phyloP scores from a whole-genome alignment of 768 basidiomycete genomes.

The Suillus lakei region DNA sequence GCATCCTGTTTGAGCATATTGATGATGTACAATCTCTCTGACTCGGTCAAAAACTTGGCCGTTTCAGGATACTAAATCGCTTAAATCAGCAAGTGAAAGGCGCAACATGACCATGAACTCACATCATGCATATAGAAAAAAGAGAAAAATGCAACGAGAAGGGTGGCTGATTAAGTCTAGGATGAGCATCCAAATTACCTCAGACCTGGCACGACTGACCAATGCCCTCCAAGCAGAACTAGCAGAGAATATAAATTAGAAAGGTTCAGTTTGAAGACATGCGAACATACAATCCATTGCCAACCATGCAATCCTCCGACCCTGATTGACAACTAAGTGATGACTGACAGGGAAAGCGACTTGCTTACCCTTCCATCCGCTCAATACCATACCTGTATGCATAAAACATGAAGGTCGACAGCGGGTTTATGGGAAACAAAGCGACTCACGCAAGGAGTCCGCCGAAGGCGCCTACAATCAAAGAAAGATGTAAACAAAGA shows the following conservation, averaged over 20 bases:
- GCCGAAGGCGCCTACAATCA: conserved; percentile 45
- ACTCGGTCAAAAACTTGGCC: conserved; percentile 54
- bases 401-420: background rate
- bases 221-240: conserved; percentile 39
- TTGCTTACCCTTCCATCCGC: conserved; percentile 38
- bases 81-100: background rate
- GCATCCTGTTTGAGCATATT: conserved; percentile 49
- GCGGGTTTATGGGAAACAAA: background rate
- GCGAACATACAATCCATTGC: conserved; percentile 41
- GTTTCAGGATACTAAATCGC: conserved; percentile 56
- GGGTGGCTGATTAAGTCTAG: conserved; percentile 23
- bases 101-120: conserved; percentile 14
- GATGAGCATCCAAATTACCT: background rate
- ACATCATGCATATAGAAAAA: conserved; percentile 63
- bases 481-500: background rate
- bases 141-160: conserved; percentile 20
- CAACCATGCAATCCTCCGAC: conserved; percentile 38
- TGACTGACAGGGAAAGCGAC: conserved; percentile 20
- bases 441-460: conserved; percentile 50
- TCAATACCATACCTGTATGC: conserved; percentile 38
- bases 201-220: conserved; percentile 15
- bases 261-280: background rate
- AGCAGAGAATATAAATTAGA: background rate
- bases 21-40: conserved; percentile 45
- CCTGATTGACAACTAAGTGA: background rate